Conservation (phyloP, 1,284 basidiomycete species). For the Chondrostereum purpureum region DNA sequence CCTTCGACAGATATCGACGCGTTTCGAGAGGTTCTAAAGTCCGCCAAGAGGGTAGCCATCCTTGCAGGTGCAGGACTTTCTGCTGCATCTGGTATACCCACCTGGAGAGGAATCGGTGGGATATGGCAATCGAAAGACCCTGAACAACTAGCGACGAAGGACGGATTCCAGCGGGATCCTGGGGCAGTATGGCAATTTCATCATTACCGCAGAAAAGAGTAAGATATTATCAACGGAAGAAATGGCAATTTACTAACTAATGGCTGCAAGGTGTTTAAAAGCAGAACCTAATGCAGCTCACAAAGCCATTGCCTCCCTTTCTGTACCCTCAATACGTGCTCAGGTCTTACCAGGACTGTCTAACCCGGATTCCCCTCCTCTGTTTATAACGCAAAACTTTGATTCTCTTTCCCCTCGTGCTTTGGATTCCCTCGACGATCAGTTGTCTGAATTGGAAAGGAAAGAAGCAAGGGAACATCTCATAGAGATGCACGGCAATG, state of each 20-base stretch:
- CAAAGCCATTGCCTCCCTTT: conserved; percentile 40
- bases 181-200: conserved; percentile 66
- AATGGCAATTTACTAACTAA: not conserved
- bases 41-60: conserved; percentile 26
- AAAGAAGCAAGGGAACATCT: conserved; percentile 3
- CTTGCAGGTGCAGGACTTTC: conserved; percentile 60
- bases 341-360: conserved; percentile 24
- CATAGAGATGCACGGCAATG: conserved; percentile 29
- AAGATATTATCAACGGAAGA: not conserved
- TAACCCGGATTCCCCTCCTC: conserved; percentile 39
- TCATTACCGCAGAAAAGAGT: conserved; percentile 56
- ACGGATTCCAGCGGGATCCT: conserved; percentile 49
- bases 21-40: conserved; percentile 21
- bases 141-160: conserved; percentile 48
- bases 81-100: conserved; percentile 62
- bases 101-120: conserved; percentile 57
- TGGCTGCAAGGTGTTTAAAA: conserved; percentile 32
- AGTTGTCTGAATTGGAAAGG: not conserved
- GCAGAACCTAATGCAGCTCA: conserved; percentile 56
- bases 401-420: conserved; percentile 38
- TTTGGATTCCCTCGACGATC: conserved; percentile 3
- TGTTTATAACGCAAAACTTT: conserved; percentile 62
- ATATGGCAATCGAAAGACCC: conserved; percentile 56
- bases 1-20: conserved; percentile 14
- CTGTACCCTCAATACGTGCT: conserved; percentile 33